Conservation (phyloP, 2,329 filamentous ascomycete species). For the Neofusicoccum cordaticola region DNA sequence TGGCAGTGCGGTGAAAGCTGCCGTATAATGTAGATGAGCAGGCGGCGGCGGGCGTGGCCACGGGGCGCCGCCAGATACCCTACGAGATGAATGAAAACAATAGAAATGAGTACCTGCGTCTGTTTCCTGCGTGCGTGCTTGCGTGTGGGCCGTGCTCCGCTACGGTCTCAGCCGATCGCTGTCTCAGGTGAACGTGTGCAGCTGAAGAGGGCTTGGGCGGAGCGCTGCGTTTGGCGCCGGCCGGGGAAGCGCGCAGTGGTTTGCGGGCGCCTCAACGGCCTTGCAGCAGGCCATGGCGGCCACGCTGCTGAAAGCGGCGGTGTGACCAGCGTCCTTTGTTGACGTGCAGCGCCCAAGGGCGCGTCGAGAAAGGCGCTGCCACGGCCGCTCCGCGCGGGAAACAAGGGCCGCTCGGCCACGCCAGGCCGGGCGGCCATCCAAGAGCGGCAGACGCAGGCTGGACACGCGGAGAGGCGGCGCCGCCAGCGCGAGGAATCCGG, state of each 20-base stretch:
- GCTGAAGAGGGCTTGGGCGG: not conserved
- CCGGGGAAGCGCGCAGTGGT: not conserved
- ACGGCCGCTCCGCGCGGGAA: too few relatives aligned
- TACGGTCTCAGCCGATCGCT: not conserved
- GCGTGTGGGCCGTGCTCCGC: not conserved
- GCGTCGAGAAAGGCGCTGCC: too few relatives aligned
- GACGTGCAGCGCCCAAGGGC: too few relatives aligned
- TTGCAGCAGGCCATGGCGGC: constrained; percentile 1
- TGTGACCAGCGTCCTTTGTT: not conserved
- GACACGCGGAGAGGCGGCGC: too few relatives aligned
- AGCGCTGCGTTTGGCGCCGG: not conserved
- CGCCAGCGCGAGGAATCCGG: too few relatives aligned
- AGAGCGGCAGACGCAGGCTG: too few relatives aligned
- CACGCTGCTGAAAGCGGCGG: constrained; percentile 3
- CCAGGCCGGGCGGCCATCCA: too few relatives aligned
- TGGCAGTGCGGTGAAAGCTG: not conserved
- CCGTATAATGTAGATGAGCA: constrained; percentile 9
- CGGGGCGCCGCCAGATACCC: constrained; percentile 29
- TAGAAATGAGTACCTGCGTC: constrained; percentile 12
- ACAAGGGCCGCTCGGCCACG: too few relatives aligned
- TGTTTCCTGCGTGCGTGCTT: not conserved
- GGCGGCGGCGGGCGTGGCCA: constrained; percentile 24
- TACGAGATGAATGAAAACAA: constrained; percentile 11
- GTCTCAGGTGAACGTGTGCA: not conserved
- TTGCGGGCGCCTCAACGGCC: not conserved